Base-by-base conservation (phyloP, 2,329 filamentous ascomycete species). In the Alternaria conjuncta region DNA sequence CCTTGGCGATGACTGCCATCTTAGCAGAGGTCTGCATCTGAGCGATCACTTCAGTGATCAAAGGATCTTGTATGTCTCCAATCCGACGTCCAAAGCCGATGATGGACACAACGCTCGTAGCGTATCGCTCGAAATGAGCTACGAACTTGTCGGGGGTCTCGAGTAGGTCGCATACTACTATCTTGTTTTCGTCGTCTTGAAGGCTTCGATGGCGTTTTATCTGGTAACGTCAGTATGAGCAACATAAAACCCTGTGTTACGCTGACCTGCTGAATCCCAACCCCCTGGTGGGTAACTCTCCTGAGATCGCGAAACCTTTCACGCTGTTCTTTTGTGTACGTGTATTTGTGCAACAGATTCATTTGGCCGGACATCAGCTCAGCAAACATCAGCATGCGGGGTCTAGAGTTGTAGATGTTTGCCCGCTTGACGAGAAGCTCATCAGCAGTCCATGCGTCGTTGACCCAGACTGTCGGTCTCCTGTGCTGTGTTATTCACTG, bases 21-120 rank as follows among this genome's bases (percentile, higher is more conserved):
- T 87, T 85, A 2, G 86, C 86, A 1, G 86, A 86, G 56, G 86
- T 81, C 61, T 88, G 84, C 82, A 88, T 85, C 30, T 86, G 78
- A 0, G 85, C 83, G 60, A 88, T 85, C 10, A 86, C 86, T 71
- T 88, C 86, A 5, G 86, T 86, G 63, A 88, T 85, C 68, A 87
- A 86, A 3, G 86, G 86, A 67, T 88, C 86, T 21, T 83, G 78
- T 70, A 75, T 83, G 55, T 74, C 82, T 7, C 81, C 82, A 2
- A 87, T 82, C 6, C 87, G 79, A 5, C 86, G 78, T 1, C 87
- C 86, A 69, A 87, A 88, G 0, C 84, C 87, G 63, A 89, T 86
- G 50, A 87, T 85, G 6, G 82, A 85, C 0, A 86, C 84, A 2
- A 86, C 85, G 53, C 83, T 85, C 0, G 85, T 85, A 13, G 85